Evolutionary conservation across 257 asterid species (phyloP), one percentile per base, ranked within the genome.

Genomic region (Forsythia viridissima): DNA sequence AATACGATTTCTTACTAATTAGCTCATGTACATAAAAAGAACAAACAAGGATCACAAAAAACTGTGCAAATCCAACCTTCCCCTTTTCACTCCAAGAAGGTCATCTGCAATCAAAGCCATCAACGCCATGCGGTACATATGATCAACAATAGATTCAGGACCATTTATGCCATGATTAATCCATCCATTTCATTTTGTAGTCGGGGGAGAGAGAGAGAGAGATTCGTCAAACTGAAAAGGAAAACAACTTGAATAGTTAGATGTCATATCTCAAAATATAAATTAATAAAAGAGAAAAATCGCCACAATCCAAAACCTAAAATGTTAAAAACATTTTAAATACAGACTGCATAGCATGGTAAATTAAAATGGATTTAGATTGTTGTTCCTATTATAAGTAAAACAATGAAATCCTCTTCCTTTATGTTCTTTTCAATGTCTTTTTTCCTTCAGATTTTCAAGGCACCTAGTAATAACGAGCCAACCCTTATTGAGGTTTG

Each of bases 171-270:
- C 92, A 83, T 94, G 97, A 80, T 94, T 94, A 67, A 95, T 78
- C 99, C 99, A 95, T 77, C 99, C 99, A 85, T 93, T 92, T 76
- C 99, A 89, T 82, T 95, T 95, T 5, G 97, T 93, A 70, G 95
- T 90, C 99, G 93, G 80, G 37, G 79, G 41, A 42, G 73, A 63
- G 55, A 68, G 34, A 51, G 55, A 65, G 42, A 68, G 63, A 72
- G 71, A 77, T 72, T 9, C 37, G 72, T 6, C 46, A 61, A 24
- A 70, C 11, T 66, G 40, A 3, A 76, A 43, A 77, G 24, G 75
- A 71, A 76, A 72, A 77, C 24, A 66, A 42, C 77, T 66, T 61
- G 63, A 20, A 66, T 61, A 71, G 20, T 52, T 21, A 72, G 10
- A 55, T 70, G 30, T 39, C 41, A 18, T 78, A 15, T 21, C 81